phyloP scores from a whole-genome alignment of 257 asterid genomes.

The Solanum acaule region DNA sequence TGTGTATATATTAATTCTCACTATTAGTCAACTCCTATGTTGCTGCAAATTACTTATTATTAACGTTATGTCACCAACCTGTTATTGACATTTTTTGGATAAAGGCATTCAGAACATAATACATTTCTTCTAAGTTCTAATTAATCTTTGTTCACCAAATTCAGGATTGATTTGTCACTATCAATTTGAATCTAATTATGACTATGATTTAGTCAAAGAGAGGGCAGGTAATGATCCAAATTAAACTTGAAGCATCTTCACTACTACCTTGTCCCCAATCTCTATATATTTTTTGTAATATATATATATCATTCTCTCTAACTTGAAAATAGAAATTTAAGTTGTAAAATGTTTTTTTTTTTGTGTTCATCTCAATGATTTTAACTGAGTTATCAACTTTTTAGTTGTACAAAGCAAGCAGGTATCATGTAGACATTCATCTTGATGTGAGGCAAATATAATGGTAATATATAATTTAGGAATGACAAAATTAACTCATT shows the following conservation, averaged over 20 bases:
- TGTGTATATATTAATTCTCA: neutral
- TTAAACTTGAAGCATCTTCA: neutral
- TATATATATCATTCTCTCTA: no score
- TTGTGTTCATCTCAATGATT: neutral
- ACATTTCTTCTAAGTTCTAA: neutral
- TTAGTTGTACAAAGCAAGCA: neutral
- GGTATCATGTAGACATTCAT: neutral
- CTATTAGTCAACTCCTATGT: neutral
- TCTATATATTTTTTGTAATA: neutral
- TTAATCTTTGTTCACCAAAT: neutral
- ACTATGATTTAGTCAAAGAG: neutral
- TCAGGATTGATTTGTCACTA: neutral
- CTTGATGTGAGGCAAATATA: neutral
- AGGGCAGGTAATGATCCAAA: neutral
- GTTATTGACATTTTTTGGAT: neutral
- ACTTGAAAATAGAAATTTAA: neutral
- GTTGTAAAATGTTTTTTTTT: neutral
- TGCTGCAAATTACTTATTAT: neutral
- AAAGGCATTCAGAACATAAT: neutral
- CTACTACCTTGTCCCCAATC: neutral
- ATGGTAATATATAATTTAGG: neutral
- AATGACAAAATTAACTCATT: neutral
- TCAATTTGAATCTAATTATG: neutral
- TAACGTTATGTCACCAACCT: neutral
- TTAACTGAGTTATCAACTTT: neutral